Base-by-base conservation (phyloP, 2,329 filamentous ascomycete species). In the Cladophialophora chaetospira region DNA sequence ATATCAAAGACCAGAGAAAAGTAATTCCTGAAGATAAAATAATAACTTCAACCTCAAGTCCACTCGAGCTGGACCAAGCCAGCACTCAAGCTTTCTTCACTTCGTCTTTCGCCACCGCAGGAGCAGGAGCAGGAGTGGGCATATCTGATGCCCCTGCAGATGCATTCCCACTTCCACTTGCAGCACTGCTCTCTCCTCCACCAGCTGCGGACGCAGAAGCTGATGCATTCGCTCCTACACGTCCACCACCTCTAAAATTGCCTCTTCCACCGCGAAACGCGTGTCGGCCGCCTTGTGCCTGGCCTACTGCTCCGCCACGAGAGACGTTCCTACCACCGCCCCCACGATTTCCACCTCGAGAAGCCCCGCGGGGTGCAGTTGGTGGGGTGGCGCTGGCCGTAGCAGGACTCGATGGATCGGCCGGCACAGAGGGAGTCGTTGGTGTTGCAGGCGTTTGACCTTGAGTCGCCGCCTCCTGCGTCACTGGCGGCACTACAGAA, bases 261-360 rank as follows among this genome's bases (percentile, higher is more conserved):
- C 43, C 53, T 26, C 46, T 50, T 26, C 47, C 46, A 53, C 52
- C 55, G 50, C 57, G 44, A 45, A 42, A 23, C n/a, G 53, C 58
- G 51, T 58, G 52, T 47, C 48, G 42, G 11, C 50, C 52, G 23
- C 53, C 56, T 36, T 60, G 50, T 2, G 49, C 58, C 31, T 49
- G 33, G n/a, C 35, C 33, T 6, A 25, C 15, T 23, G 33, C 48
- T 1, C 48, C 36, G 28, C 53, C 61, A 28, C 63, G 53, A 33
- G 40, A 35, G 23, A 47, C 62, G 11, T 45, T 52, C 33, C 57
- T 57, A 25, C 50, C 63, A 25, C 53, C 62, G 43, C 64, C 65
- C 28, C 64, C 66, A 38, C 65, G 33, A 62, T 61, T 57, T 38
- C 66, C 58, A 5, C 66, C 63, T n/a, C 50, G 40, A n/a, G 28